Evolutionary conservation across 2,329 filamentous ascomycete species (phyloP).

Genomic region (Tolypocladium tundrense): DNA sequence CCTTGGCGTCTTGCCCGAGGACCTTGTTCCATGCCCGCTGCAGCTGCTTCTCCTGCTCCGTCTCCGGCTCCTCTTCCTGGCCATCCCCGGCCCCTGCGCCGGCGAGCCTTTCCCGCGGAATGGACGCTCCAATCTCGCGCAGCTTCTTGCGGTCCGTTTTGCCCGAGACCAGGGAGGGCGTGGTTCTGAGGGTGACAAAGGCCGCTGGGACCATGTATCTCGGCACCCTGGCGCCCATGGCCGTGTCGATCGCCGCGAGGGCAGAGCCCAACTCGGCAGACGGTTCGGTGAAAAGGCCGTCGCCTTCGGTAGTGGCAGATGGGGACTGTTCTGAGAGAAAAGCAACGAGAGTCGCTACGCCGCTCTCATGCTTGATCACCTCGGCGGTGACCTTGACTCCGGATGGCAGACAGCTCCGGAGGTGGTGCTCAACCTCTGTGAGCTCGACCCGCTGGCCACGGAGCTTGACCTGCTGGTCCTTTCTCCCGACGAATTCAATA

Average conservation of each 20-base stretch:
- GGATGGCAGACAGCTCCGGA: slow-evolving; percentile 31
- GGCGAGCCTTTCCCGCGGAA: slow-evolving; percentile 30
- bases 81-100: slow-evolving; percentile 11
- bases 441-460: slow-evolving; percentile 56
- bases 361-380: slow-evolving; percentile 34
- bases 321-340: slow-evolving; percentile 25
- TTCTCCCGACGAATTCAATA: slow-evolving; percentile 50
- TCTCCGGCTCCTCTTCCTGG: slow-evolving; percentile 22
- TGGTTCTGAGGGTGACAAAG: slow-evolving; percentile 32
- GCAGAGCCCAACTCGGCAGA: slow-evolving; percentile 20
- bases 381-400: slow-evolving; percentile 35
- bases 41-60: slow-evolving; percentile 25
- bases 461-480: slow-evolving; percentile 60
- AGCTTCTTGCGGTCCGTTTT: slow-evolving; percentile 39
- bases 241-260: slow-evolving; percentile 18
- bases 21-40: slow-evolving; percentile 26
- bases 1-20: slow-evolving; percentile 21
- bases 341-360: slow-evolving; percentile 34
- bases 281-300: slow-evolving; percentile 15
- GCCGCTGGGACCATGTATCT: slow-evolving; percentile 38
- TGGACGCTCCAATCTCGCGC: slow-evolving; percentile 30
- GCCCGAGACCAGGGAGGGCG: slow-evolving; percentile 36
- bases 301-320: slow-evolving; percentile 3
- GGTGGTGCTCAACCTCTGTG: slow-evolving; percentile 40
- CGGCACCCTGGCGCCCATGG: slow-evolving; percentile 24